phyloP scores from a whole-genome alignment of 257 asterid species.

The Nicotiana undulata region DNA sequence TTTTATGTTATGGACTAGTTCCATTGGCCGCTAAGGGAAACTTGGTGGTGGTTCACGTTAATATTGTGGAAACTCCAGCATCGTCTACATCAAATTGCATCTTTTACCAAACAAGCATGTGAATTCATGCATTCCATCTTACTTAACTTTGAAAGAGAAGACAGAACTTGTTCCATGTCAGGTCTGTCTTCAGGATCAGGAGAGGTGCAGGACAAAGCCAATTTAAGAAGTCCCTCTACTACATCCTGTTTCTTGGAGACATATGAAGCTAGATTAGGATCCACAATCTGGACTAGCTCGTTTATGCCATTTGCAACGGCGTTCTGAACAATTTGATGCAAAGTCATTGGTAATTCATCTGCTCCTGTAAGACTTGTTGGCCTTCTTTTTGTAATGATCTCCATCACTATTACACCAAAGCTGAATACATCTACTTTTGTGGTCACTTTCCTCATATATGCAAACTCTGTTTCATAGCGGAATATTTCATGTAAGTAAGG shows the following conservation, averaged over 20 bases:
- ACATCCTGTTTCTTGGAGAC: conserved; percentile 33
- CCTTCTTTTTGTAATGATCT: conserved; percentile 57
- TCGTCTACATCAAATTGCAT: not conserved
- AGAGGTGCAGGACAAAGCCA: conserved; percentile 62
- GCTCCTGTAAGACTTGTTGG: conserved; percentile 59
- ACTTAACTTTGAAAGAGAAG: conserved; percentile 45
- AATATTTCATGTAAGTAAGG: conserved; percentile 1
- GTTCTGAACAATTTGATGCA: conserved; percentile 51
- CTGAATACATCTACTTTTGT: conserved; percentile 82
- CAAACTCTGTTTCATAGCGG: conserved; percentile 45
- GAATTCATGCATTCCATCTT: conserved; percentile 15
- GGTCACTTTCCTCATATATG: conserved; percentile 67
- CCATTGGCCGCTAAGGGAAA: not conserved
- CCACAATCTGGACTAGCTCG: conserved; percentile 33
- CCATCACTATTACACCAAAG: conserved; percentile 70
- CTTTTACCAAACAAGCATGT: not conserved
- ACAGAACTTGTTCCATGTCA: conserved; percentile 52
- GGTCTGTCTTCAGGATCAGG: conserved; percentile 60
- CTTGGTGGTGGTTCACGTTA: not conserved
- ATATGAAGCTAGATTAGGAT: conserved; percentile 38
- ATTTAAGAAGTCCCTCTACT: conserved; percentile 44
- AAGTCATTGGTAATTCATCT: conserved; percentile 49
- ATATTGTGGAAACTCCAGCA: not conserved
- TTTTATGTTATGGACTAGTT: not conserved
- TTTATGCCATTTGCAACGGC: conserved; percentile 36